Evolutionary conservation across 2,329 filamentous ascomycete genomes (phyloP), one percentile per base, ranked within the genome.

Genomic region (Alternaria atra): DNA sequence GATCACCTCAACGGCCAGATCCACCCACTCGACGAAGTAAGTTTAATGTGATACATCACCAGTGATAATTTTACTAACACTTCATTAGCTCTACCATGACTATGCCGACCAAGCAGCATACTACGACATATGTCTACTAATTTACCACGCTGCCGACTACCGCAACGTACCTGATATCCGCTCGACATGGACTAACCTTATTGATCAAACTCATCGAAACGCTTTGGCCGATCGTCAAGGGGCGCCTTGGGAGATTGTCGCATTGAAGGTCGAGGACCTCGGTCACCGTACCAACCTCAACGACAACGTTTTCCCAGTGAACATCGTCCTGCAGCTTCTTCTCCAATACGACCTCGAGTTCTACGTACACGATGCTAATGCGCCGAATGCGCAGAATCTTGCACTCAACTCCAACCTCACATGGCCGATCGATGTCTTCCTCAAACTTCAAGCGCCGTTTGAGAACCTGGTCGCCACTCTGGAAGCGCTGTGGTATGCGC

Each of bases 81-180:
- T 25, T 27, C 25, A 29, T 3, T 73, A 96, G 89, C 88, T 99
- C n/a, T 99, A 93, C 82, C 97, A 98, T 76, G 84, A 89, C 65
- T 99, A 93, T 72, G 93, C 94, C 56, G 94, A 97, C 74, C 90
- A 92, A 73, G 95, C 93, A 2, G 90, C 89, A 51, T 99, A 99
- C 84, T 94, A 93, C 80, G 95, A 98, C 76, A 87, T 99, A 52
- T 97, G 92, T 75, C 87, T 99, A 8, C 85, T 94, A 61, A 97
- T 99, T 73, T 98, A 94, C 82, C 91, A 96, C 77, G 88, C 91
- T 1, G 94, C 94, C 46, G 93, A 98, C 78, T 92, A 97, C 82
- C 91, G 94, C 70, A 96, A 94, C 72, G 85, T 92, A 2, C 89
- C 91, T 42, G 91, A 95, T 64, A 95, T 99, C 71, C 86, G 87